Evolutionary conservation across 495 filamentous ascomycete genomes (phyloP), one percentile per base, ranked within the genome.

Genomic region (Podospora tetraspora): DNA sequence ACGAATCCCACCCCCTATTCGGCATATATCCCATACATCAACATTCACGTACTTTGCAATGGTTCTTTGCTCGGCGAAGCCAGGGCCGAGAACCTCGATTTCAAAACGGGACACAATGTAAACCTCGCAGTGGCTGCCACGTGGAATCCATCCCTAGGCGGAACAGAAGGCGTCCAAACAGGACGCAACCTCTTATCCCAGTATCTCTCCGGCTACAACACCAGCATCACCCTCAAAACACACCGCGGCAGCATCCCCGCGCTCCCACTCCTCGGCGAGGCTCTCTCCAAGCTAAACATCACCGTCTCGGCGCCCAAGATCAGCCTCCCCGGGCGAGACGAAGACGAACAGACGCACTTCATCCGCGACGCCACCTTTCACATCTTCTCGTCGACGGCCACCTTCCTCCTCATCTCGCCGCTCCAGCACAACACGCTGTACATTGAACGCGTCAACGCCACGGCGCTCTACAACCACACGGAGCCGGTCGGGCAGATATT

Each of bases 1-100:
- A 94, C 91, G 2, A 99, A 99, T 73, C 95, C 95, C 3, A 96
- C 93, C 1, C 80, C 88, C 0, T 97, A 97, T 77, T 88, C 91
- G 25, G 92, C 91, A 0, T 81, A 82, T 22, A 80, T 99, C 56
- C 94, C 95, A 10, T 94, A 88, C 68, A 72, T 91, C 60, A 92
- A 92, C 73, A 81, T 96, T 43, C 83, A 92, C 66, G 74, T 98
- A 34, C 74, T 91, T 29, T 88, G 84, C 75, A 95, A 97, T 71
- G 86, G 80, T 25, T 89, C 90, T 0, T 74, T 89, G 12, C 79
- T 99, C 16, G 95, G 91, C 61, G 90, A 94, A 76, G 86, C 89
- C 8, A 89, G 82, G 1, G 84, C 87, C 3, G 79, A 79, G 58
- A 80, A 94, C 67, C 63, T 92, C 13, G 74, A 80, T 22, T 74